Evolutionary conservation across 345 rosid species (phyloP), one percentile per base, ranked within the genome.

Genomic region (Citrus glauca): DNA sequence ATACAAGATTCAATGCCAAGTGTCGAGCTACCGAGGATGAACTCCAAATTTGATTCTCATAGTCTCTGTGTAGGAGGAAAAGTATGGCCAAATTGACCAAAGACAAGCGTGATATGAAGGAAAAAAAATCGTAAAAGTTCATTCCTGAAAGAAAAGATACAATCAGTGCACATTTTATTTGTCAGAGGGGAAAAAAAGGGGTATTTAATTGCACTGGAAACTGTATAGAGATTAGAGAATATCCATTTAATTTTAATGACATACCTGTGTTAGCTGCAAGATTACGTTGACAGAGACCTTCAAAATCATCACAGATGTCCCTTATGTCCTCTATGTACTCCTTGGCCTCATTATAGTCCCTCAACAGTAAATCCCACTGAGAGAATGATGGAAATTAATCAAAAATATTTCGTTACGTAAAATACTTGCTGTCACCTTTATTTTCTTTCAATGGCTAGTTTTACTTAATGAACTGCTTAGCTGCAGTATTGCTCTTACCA

Each of bases 221-320:
- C 25, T 28, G 40, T 37, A 69, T 25, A 25, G 5, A 24, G 66
- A 40, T 42, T 42, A 42, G 50, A 11, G 50, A 42, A 74, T 16
- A 40, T 45, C 61, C 55, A 20, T n/a, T 45, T 27, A 42, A 45
- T 35, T 42, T 74, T 30, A 60, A 69, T 45, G 35, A 70, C 40
- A 73, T 67, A 95, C 99, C 97, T 87, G 99, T 92, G 82, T 95
- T 95, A 75, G 96, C 93, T 35, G 97, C 97, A 84, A 95, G 99
- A 85, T 95, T 95, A 55, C 95, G 89, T 69, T 95, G 99, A 79
- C 95, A 95, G 73, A 95, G 80, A 84, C 91, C 88, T 84, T 95
- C 91, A 84, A 95, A 95, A 84, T 95, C 93, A 81, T 92, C 93
- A 75, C 92, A 90, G 70, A 95, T 92, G 70, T 95, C 97, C 86